These are phyloP conservation scores for Exutisphaerella laricina DNA, from an alignment of 2,329 filamentous ascomycete species.

Conservation along the genomic window DNA sequence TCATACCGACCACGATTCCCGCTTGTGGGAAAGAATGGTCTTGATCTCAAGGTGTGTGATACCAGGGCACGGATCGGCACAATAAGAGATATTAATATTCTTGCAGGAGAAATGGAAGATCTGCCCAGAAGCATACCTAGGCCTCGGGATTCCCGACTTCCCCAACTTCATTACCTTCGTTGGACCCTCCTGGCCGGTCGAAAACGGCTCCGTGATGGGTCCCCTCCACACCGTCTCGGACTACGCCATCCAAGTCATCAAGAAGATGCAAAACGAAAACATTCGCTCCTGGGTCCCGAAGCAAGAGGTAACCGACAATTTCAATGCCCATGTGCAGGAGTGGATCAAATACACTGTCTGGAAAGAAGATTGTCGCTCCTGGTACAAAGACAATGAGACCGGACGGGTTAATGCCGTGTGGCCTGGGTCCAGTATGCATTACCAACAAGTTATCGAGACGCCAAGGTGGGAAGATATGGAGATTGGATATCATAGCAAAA, in stretches of 20 bases:
- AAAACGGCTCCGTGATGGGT: constrained; percentile 14
- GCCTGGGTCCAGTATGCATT: constrained; percentile 49
- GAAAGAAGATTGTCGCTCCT: constrained; percentile 40
- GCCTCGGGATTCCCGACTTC: constrained; percentile 21
- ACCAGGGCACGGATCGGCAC: background rate
- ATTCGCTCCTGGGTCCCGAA: constrained; percentile 33
- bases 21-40: constrained; percentile 38
- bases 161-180: constrained; percentile 27
- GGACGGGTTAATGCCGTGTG: constrained; percentile 46
- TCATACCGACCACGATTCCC: constrained; percentile 41
- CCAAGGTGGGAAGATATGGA: constrained; percentile 43
- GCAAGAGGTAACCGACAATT: constrained; percentile 35
- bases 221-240: constrained; percentile 28
- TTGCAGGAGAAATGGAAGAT: constrained; percentile 34
- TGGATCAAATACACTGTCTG: constrained; percentile 48
- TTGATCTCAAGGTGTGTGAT: constrained; percentile 31
- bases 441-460: constrained; percentile 36
- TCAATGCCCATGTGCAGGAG: constrained; percentile 42
- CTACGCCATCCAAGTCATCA: constrained; percentile 42
- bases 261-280: constrained; percentile 8
- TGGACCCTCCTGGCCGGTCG: constrained; percentile 10
- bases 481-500: constrained; percentile 37
- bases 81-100: background rate
- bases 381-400: constrained; percentile 44
- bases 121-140: constrained; percentile 34